These are phyloP conservation scores for Blepharisma stoltei DNA, from an alignment of 73 alveolate genomes.

Conservation along the genomic window DNA sequence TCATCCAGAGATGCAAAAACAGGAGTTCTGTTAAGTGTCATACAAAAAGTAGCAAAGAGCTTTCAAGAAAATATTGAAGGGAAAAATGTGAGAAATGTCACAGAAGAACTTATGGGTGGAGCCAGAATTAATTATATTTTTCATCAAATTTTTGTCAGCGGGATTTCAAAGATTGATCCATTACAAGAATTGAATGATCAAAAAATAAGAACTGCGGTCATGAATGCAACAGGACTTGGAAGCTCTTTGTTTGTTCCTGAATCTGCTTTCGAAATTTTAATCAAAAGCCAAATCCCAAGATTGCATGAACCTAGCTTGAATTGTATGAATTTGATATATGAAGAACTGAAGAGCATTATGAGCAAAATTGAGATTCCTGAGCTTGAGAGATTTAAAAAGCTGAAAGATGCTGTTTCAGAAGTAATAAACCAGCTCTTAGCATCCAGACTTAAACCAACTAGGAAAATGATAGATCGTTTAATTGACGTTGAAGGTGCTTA, in stretches of 20 bases:
- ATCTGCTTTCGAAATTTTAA: constrained; percentile 89
- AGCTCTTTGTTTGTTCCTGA: constrained; percentile 89
- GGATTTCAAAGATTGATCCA: not conserved
- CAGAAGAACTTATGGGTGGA: constrained; percentile 25
- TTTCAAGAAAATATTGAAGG: constrained; percentile 10
- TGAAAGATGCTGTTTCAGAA: constrained; percentile 44
- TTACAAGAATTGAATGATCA: not conserved
- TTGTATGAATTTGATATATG: constrained; percentile 70
- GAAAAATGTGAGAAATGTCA: not conserved
- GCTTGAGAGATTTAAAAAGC: not conserved
- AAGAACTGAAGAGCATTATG: constrained; percentile 62
- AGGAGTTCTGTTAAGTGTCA: not conserved
- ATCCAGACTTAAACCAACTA: constrained; percentile 60
- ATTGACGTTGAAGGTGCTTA: constrained; percentile 76
- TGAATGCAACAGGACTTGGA: constrained; percentile 52
- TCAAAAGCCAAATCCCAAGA: constrained; percentile 68
- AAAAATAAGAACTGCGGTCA: not conserved
- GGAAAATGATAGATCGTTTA: constrained; percentile 62
- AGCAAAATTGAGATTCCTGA: constrained; percentile 1
- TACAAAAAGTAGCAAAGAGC: not conserved
- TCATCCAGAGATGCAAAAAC: not conserved
- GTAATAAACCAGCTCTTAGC: constrained; percentile 64
- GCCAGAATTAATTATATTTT: constrained; percentile 17
- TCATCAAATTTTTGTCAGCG: not conserved
- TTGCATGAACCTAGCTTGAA: constrained; percentile 74